Evolutionary conservation across 75 land plant species (phyloP).

Genomic region (Picea sitchensis): DNA sequence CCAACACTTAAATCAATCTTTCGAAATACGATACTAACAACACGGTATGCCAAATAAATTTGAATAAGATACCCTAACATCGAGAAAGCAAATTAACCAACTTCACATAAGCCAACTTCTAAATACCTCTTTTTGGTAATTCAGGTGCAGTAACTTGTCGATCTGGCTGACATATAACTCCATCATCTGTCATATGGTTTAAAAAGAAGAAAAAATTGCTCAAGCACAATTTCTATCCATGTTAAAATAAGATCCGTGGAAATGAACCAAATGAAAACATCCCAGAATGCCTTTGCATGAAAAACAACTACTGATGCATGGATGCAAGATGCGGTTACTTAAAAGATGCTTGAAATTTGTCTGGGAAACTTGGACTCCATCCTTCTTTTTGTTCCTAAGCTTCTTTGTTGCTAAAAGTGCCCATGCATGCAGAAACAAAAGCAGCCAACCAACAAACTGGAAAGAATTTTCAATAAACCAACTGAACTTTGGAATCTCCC

Average conservation of each 20-base stretch:
- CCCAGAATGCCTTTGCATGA: background rate
- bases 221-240: background rate
- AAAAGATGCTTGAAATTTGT: background rate
- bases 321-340: background rate
- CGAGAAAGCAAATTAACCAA: background rate
- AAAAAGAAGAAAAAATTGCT: background rate
- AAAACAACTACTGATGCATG: background rate
- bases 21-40: background rate
- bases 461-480: too few relatives aligned
- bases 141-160: background rate
- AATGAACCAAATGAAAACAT: background rate
- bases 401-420: too few relatives aligned
- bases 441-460: too few relatives aligned
- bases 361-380: too few relatives aligned
- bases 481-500: too few relatives aligned
- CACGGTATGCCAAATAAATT: background rate
- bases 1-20: background rate
- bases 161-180: background rate
- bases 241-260: background rate
- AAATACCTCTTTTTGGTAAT: slow-evolving; percentile 9
- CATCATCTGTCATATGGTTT: background rate
- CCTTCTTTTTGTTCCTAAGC: too few relatives aligned
- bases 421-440: too few relatives aligned
- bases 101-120: background rate
- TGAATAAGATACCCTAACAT: background rate